A percentile compares a stretch with the other conserved stretches of the same genome.
phyloP scores from a whole-genome alignment of 371 early-diverging fungal genomes.

The Mucor lusitanicus region DNA sequence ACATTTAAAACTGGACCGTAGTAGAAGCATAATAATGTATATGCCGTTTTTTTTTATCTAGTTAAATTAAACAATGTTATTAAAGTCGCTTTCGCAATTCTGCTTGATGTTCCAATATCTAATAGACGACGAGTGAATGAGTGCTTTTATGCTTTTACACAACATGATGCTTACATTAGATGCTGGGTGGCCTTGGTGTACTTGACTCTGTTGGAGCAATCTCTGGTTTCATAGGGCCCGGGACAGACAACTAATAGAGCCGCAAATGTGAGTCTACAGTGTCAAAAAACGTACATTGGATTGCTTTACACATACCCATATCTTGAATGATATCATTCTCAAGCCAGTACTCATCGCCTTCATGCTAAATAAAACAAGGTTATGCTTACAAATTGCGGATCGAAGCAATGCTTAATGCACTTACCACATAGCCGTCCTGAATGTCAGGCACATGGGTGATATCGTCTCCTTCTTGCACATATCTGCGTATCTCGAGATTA shows the following conservation, averaged over 20 bases:
- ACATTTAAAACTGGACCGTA: neutral
- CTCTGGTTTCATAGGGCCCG: constrained; percentile 20
- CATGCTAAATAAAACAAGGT: constrained; percentile 11
- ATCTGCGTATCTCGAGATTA: neutral
- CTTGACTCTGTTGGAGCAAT: constrained; percentile 9
- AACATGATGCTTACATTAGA: neutral
- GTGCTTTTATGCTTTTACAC: neutral
- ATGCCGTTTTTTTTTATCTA: neutral
- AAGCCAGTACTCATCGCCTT: constrained; percentile 23
- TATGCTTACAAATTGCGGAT: neutral
- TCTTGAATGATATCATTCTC: neutral
- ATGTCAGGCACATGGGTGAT: constrained; percentile 6
- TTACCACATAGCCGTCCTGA: constrained; percentile 17
- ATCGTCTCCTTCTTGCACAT: constrained; percentile 11
- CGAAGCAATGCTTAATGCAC: neutral
- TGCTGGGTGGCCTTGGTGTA: neutral
- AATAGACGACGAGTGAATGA: neutral
- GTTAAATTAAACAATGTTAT: neutral
- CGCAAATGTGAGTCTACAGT: too few relatives aligned
- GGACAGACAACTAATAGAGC: constrained; percentile 8
- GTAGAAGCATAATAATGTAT: neutral
- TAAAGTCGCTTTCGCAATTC: neutral
- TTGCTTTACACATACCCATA: neutral
- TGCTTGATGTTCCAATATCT: constrained; percentile 8
- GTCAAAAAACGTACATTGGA: neutral